These are phyloP conservation scores for Collybiopsis luxurians DNA, from an alignment of 768 basidiomycete genomes.

Conservation along the genomic window DNA sequence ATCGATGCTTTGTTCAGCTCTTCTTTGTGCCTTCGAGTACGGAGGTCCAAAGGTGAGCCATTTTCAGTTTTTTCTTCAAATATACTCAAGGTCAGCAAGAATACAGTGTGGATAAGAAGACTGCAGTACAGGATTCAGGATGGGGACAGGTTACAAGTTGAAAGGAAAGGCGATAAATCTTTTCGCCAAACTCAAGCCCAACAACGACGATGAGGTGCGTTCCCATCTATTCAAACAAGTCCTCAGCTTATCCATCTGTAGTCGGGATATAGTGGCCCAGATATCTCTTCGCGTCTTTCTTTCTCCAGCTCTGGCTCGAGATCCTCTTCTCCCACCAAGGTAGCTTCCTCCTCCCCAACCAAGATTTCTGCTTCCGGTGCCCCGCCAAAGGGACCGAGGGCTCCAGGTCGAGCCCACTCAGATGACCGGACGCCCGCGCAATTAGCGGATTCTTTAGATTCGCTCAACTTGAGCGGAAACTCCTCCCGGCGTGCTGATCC, in stretches of 20 bases:
- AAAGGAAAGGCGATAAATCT: slow-evolving; percentile 13
- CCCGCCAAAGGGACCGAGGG: neutral
- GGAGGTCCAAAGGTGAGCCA: too few species aligned
- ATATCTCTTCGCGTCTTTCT: neutral
- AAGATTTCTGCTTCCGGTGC: slow-evolving; percentile 5
- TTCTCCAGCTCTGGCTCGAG: neutral
- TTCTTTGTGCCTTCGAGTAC: neutral
- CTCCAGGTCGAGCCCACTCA: neutral
- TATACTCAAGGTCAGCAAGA: too few species aligned
- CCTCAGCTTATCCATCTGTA: neutral
- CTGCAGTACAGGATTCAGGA: neutral
- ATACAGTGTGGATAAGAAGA: too few species aligned
- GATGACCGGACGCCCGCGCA: neutral
- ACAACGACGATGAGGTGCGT: neutral
- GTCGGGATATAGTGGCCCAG: slow-evolving; percentile 1
- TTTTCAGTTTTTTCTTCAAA: too few species aligned
- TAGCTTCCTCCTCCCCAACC: neutral
- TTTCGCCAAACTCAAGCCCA: slow-evolving; percentile 8
- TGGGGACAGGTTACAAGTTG: slow-evolving; percentile 10
- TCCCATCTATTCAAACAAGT: neutral
- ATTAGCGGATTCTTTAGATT: slow-evolving; percentile 30
- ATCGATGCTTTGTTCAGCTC: neutral
- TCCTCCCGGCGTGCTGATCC: neutral
- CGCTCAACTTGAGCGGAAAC: slow-evolving; percentile 27
- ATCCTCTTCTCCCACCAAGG: neutral